phyloP scores from a whole-genome alignment of 2,329 filamentous ascomycete species.

The Cladosporium sp. region DNA sequence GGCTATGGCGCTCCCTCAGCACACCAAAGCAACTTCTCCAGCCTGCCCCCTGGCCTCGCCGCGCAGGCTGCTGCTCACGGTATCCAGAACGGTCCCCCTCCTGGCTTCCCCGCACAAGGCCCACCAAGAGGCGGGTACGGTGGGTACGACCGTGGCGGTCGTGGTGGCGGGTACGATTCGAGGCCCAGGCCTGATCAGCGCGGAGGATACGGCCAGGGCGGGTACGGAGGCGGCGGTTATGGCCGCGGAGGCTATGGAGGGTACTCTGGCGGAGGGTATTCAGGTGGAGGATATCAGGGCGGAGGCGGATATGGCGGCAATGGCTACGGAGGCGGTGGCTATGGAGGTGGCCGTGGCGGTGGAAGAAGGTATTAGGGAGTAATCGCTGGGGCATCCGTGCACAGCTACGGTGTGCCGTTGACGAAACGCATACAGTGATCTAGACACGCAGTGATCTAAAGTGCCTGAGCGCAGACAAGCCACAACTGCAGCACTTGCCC shows the following conservation, averaged over 20 bases:
- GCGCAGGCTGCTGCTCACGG: conserved; percentile 30
- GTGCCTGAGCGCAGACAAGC: no score
- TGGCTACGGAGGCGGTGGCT: conserved; percentile 8
- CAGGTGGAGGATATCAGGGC: conserved; percentile 11
- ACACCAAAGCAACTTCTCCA: conserved; percentile 16
- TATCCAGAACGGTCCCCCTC: conserved; percentile 16
- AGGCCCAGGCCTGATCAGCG: conserved; percentile 24
- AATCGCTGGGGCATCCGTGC: no score
- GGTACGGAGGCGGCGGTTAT: conserved; percentile 13
- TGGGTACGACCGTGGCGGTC: conserved; percentile 13
- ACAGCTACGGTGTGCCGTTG: no score
- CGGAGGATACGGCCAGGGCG: conserved; percentile 6
- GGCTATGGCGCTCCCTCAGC: conserved; percentile 13
- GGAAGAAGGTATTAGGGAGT: neutral
- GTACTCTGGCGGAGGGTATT: conserved; percentile 20
- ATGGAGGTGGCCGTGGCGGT: conserved; percentile 5
- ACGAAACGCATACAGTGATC: no score
- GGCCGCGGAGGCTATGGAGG: conserved; percentile 20
- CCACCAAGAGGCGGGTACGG: conserved; percentile 18
- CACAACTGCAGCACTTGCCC: no score
- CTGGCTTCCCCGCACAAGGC: conserved; percentile 17
- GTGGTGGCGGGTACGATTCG: conserved; percentile 18
- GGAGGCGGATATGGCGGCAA: conserved; percentile 14
- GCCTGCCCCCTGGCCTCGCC: conserved; percentile 29
- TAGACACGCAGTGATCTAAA: no score